These are phyloP conservation scores for Epichloe typhina DNA, from an alignment of 2,329 filamentous ascomycete species.

Conservation along the genomic window DNA sequence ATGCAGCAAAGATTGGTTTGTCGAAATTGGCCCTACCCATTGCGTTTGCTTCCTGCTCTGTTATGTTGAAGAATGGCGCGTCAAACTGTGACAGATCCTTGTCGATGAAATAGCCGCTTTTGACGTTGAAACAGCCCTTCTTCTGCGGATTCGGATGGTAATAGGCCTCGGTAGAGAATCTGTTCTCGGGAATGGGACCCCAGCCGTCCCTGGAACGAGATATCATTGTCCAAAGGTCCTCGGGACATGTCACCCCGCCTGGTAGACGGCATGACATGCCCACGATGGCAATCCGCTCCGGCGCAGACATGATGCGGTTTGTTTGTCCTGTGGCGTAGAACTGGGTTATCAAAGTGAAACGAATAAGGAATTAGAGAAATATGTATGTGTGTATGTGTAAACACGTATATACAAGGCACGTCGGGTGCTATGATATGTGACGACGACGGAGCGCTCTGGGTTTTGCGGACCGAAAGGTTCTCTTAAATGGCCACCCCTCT, in stretches of 20 bases:
- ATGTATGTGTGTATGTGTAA: too few relatives aligned
- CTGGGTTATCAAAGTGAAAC: neutral
- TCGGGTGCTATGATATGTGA: neutral
- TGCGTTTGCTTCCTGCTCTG: slow-evolving; percentile 33
- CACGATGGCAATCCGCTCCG: slow-evolving; percentile 10
- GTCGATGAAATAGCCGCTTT: slow-evolving; percentile 27
- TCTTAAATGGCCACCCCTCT: neutral
- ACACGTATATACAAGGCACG: neutral
- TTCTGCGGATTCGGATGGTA: slow-evolving; percentile 30
- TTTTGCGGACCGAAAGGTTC: neutral
- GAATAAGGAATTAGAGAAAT: too few relatives aligned
- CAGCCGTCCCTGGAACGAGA: slow-evolving; percentile 3
- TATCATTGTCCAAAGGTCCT: slow-evolving; percentile 10
- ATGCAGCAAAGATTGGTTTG: too few relatives aligned
- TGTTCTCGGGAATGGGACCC: neutral
- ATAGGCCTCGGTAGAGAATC: slow-evolving; percentile 14
- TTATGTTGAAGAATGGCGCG: slow-evolving; percentile 37
- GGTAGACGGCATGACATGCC: slow-evolving; percentile 13
- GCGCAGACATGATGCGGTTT: slow-evolving; percentile 1
- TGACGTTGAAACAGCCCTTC: slow-evolving; percentile 22
- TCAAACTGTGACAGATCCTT: slow-evolving; percentile 36
- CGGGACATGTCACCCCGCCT: slow-evolving; percentile 8
- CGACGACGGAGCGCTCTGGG: neutral
- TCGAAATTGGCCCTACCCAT: slow-evolving; percentile 19
- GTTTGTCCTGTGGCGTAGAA: neutral